Percentiles rank a stretch among this genome's conserved stretches.
These are phyloP conservation scores for Xylariomycetidae sp. DNA, from an alignment of 2,329 filamentous ascomycete genomes.

Conservation along the genomic window DNA sequence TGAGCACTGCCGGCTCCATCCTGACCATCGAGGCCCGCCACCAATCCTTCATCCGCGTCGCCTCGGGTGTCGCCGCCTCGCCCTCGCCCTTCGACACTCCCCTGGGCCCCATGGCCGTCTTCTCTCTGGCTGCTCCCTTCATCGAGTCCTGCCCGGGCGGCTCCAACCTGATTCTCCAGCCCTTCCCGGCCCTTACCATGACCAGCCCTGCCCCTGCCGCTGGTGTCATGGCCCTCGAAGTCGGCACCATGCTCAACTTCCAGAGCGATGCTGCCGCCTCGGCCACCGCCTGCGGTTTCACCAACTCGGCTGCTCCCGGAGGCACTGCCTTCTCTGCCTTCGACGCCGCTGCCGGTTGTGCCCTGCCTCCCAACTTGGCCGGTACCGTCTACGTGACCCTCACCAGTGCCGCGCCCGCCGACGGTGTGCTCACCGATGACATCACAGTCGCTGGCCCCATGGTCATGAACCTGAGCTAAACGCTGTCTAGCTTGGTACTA, in stretches of 20 bases:
- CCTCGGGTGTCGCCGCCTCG: slow-evolving; percentile 52
- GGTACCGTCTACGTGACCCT: slow-evolving; percentile 66
- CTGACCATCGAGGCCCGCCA: slow-evolving; percentile 70
- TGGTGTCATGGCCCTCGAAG: slow-evolving; percentile 32
- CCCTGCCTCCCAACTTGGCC: slow-evolving; percentile 55
- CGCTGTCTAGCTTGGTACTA: too few relatives aligned
- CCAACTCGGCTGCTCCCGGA: slow-evolving; percentile 53
- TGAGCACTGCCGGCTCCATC: slow-evolving; percentile 65
- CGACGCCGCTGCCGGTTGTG: slow-evolving; percentile 49
- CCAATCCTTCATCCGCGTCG: slow-evolving; percentile 66
- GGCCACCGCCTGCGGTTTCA: slow-evolving; percentile 63
- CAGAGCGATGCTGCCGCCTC: slow-evolving; percentile 44
- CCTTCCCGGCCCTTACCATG: slow-evolving; percentile 57
- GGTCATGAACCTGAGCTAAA: slow-evolving; percentile 49
- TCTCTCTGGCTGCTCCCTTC: slow-evolving; percentile 69
- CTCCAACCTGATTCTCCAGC: slow-evolving; percentile 57
- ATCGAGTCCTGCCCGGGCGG: slow-evolving; percentile 65
- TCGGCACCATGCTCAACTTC: slow-evolving; percentile 42
- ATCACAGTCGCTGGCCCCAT: slow-evolving; percentile 63
- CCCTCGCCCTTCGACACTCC: slow-evolving; percentile 68
- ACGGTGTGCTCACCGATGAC: slow-evolving; percentile 52
- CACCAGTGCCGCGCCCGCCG: slow-evolving; percentile 47
- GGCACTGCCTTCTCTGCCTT: slow-evolving; percentile 59
- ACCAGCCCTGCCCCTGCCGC: slow-evolving; percentile 36
- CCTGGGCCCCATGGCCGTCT: slow-evolving; percentile 63